Base-by-base conservation (phyloP, 2,329 filamentous ascomycete species). In the Grosmannia serpens region DNA sequence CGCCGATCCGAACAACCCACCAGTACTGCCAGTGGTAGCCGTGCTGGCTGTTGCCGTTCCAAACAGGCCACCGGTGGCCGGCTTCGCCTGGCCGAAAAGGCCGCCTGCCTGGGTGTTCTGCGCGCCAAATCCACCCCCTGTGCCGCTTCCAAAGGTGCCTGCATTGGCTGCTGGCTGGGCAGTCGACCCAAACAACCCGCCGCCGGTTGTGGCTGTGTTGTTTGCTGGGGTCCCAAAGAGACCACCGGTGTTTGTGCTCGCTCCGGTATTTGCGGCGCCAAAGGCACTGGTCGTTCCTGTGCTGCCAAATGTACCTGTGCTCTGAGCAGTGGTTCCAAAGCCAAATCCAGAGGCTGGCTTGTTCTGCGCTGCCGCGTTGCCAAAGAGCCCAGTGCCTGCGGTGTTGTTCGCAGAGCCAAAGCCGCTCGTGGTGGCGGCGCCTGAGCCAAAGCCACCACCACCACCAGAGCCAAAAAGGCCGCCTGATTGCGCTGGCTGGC, bases 351-450 rank as follows among this genome's bases (percentile, higher is more conserved):
- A 51, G 0, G 60, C 58, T 2, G 58, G 58, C 51, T 56, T 31
- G 53, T 44, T 60, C 22, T 63, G 60, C 20, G 61, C 57, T 0
- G 74, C 68, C 46, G 66, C 69, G 60, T 70, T 70, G 53, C 80
- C 79, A 64, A 83, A 84, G 17, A 74, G 68, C 26, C 68, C 68
- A 33, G 65, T 65, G 7, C 70, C 67, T 4, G 67, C 65, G 11
- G 59, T 55, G 35, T 69, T 66, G 17, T 65, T 66, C 13, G 62
- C 57, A 24, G 55, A 26, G 15, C 55, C 55, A 50, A 57, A 53
- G 6, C 41, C 41, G 33, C 68, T 65, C 49, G 70, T 70, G 56
- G 73, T 66, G n/a, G 51, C 56, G 10, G 53, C 80, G 4, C 41
- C 41, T n/a, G n/a, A 44, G 20, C 41, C 41, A n/a, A n/a, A n/a